phyloP scores from a whole-genome alignment of 495 filamentous ascomycete species.

The Entonaema liquescens region DNA sequence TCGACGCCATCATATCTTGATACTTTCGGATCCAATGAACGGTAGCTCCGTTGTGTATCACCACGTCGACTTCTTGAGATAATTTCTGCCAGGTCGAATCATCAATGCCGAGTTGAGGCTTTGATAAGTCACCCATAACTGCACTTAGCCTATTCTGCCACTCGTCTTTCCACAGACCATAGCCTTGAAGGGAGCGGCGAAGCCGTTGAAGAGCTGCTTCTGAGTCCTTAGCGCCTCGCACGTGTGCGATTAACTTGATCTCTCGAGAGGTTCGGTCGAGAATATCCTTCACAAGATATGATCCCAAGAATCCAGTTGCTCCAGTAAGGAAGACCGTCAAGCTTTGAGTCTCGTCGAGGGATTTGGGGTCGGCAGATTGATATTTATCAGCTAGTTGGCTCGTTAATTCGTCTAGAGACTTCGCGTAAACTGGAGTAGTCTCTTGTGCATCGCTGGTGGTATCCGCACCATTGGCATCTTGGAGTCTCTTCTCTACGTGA shows the following conservation, averaged over 20 bases:
- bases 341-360: conserved; percentile 44
- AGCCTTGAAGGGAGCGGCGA: conserved; percentile 66
- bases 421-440: conserved; percentile 74
- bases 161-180: conserved; percentile 80
- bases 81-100: conserved; percentile 70
- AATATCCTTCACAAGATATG: conserved; percentile 80
- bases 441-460: conserved; percentile 55
- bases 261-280: conserved; percentile 65
- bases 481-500: conserved; percentile 67
- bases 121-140: conserved; percentile 76
- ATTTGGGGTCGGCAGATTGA: conserved; percentile 47
- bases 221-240: conserved; percentile 68
- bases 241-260: conserved; percentile 77
- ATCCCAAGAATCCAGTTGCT: conserved; percentile 90
- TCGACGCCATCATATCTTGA: conserved; percentile 75
- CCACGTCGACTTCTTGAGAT: conserved; percentile 71
- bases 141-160: conserved; percentile 71
- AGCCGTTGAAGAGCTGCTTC: conserved; percentile 61
- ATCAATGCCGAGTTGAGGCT: conserved; percentile 75
- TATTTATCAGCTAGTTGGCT: conserved; percentile 50
- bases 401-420: conserved; percentile 60
- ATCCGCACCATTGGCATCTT: conserved; percentile 46
- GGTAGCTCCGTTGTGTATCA: conserved; percentile 90
- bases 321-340: conserved; percentile 85
- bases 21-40: conserved; percentile 91